Percentiles rank a stretch among this genome's conserved stretches.
phyloP scores from a whole-genome alignment of 306 rosid species.

The Gillenia trifoliata region DNA sequence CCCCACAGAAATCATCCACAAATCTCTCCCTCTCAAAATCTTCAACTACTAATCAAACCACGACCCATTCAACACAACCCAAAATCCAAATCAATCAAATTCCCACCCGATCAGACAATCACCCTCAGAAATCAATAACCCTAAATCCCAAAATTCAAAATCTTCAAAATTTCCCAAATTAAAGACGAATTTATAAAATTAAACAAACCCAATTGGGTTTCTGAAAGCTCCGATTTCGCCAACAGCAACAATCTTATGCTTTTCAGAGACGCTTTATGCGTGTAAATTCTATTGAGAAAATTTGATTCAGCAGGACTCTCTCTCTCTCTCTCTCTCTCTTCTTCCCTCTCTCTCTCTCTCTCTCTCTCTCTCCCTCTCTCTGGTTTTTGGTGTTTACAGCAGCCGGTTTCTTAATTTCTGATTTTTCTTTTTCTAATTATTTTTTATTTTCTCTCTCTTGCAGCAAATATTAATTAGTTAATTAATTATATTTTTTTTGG shows the following conservation, averaged over 20 bases:
- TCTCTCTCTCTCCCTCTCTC: constrained; percentile 24
- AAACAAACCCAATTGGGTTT: background rate
- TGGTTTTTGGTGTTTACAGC: constrained; percentile 65
- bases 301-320: constrained; percentile 34
- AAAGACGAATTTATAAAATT: background rate
- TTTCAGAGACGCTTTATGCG: background rate
- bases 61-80: constrained; percentile 33
- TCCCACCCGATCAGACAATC: constrained; percentile 42
- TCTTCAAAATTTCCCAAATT: constrained; percentile 8
- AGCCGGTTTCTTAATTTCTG: constrained; percentile 51
- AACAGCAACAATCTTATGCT: background rate
- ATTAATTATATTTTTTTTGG: background rate
- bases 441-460: background rate
- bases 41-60: constrained; percentile 33
- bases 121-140: constrained; percentile 12
- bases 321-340: constrained; percentile 27
- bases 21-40: constrained; percentile 35
- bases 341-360: constrained; percentile 13
- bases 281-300: background rate
- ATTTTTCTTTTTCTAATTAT: constrained; percentile 2
- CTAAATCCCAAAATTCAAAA: constrained; percentile 25
- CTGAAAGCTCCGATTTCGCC: background rate
- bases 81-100: constrained; percentile 16
- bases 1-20: constrained; percentile 67
- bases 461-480: background rate